phyloP scores from a whole-genome alignment of 208 protist species.

The Herpetomonas tarakana region DNA sequence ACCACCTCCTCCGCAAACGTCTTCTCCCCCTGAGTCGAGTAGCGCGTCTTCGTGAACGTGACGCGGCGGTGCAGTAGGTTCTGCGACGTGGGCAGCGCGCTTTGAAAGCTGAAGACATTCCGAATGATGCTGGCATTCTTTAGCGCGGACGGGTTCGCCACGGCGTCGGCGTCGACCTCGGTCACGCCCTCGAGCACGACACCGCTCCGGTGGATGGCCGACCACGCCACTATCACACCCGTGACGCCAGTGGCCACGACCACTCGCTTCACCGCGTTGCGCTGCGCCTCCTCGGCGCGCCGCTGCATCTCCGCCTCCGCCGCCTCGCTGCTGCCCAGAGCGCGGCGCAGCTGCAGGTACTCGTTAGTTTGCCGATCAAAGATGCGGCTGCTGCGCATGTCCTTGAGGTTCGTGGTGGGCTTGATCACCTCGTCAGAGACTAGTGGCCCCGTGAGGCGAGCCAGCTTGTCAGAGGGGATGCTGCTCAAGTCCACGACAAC shows the following conservation, averaged over 20 bases:
- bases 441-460: conserved; percentile 43
- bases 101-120: conserved; percentile 74
- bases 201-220: conserved; percentile 72
- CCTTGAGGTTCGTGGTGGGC: conserved; percentile 66
- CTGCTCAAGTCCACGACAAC: conserved; percentile 65
- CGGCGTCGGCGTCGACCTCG: conserved; percentile 15
- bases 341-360: conserved; percentile 44
- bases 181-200: conserved; percentile 42
- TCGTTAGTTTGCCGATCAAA: conserved; percentile 64
- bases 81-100: conserved; percentile 68
- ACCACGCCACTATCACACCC: conserved; percentile 71
- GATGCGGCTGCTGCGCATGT: conserved; percentile 70
- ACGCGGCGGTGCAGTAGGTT: conserved; percentile 62
- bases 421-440: conserved; percentile 46
- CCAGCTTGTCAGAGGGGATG: conserved; percentile 47
- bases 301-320: conserved; percentile 40
- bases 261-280: conserved; percentile 16
- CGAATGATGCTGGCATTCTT: conserved; percentile 43
- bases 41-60: conserved; percentile 64
- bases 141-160: conserved; percentile 3
- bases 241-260: conserved; percentile 30
- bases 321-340: conserved; percentile 40
- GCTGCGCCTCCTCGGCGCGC: conserved; percentile 23
- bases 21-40: conserved; percentile 43
- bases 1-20: conserved; percentile 75